Conservation (phyloP, 2,329 filamentous ascomycete genomes). For the Epichloe festucae region DNA sequence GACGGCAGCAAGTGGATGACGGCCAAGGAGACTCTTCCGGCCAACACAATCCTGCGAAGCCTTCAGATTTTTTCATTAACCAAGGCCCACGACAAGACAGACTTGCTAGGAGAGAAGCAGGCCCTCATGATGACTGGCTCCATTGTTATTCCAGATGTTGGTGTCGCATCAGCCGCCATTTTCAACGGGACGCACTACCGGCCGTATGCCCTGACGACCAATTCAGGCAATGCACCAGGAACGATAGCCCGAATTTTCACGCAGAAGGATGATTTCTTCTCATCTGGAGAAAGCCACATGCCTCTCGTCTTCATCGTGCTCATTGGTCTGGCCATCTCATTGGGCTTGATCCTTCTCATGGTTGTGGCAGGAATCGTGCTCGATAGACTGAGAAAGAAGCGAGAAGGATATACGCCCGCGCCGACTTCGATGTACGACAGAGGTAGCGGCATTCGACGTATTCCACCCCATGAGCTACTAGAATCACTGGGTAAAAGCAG, state of each 20-base stretch:
- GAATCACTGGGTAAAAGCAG: conserved; percentile 37
- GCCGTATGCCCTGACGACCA: conserved; percentile 71
- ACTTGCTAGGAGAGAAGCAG: conserved; percentile 53
- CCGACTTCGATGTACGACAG: conserved; percentile 53
- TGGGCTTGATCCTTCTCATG: conserved; percentile 64
- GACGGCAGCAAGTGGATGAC: conserved; percentile 59
- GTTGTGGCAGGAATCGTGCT: conserved; percentile 63
- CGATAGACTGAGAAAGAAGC: conserved; percentile 62
- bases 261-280: conserved; percentile 67
- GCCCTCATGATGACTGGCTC: conserved; percentile 75
- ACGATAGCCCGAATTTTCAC: conserved; percentile 75
- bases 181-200: conserved; percentile 71
- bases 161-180: conserved; percentile 71
- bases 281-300: conserved; percentile 41
- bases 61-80: conserved; percentile 83
- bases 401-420: conserved; percentile 70
- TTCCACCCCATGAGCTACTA: conserved; percentile 48
- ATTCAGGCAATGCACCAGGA: conserved; percentile 49
- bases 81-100: conserved; percentile 49
- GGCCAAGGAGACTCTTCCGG: conserved; percentile 48
- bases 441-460: conserved; percentile 42
- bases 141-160: conserved; percentile 61
- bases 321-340: conserved; percentile 65
- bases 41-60: conserved; percentile 57
- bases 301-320: conserved; percentile 67